These are phyloP conservation scores for Lactarius quietus DNA, from an alignment of 768 basidiomycete species.

Conservation along the genomic window DNA sequence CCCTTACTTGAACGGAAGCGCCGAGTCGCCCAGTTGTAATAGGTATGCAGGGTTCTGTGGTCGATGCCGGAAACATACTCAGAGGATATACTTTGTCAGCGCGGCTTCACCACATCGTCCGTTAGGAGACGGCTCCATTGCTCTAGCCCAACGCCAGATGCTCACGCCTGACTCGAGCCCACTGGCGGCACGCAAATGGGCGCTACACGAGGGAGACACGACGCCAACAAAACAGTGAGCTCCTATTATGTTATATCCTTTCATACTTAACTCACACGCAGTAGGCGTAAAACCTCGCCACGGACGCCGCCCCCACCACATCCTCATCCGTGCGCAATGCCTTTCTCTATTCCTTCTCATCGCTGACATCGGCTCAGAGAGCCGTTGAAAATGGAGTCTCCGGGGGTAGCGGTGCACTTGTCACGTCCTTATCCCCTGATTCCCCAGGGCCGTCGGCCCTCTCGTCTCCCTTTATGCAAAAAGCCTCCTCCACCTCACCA, in stretches of 20 bases:
- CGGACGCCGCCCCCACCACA: slow-evolving; percentile 9
- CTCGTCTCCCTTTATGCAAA: slow-evolving; percentile 35
- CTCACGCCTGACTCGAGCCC: slow-evolving; percentile 25
- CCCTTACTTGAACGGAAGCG: slow-evolving; percentile 23
- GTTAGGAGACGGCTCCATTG: neutral
- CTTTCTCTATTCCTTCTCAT: neutral
- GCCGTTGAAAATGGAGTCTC: slow-evolving; percentile 11
- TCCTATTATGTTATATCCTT: neutral
- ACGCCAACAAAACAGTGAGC: slow-evolving; percentile 19
- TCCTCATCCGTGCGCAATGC: slow-evolving; percentile 4
- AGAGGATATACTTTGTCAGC: neutral
- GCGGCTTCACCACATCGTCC: slow-evolving; percentile 8
- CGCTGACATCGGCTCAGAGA: slow-evolving; percentile 1
- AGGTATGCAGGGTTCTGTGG: neutral
- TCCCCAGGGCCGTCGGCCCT: slow-evolving; percentile 29
- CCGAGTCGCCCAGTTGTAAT: slow-evolving; percentile 15
- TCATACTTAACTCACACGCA: slow-evolving; percentile 5
- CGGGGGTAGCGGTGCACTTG: slow-evolving; percentile 12
- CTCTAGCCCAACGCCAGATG: slow-evolving; percentile 18
- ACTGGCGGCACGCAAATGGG: slow-evolving; percentile 18
- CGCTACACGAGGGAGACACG: slow-evolving; percentile 17
- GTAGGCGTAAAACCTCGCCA: slow-evolving; percentile 18
- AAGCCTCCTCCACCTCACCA: slow-evolving; percentile 19
- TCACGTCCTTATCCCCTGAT: slow-evolving; percentile 25
- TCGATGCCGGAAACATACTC: neutral